Conservation (phyloP, 805 yeast species). For the Clavispora asparagi region DNA sequence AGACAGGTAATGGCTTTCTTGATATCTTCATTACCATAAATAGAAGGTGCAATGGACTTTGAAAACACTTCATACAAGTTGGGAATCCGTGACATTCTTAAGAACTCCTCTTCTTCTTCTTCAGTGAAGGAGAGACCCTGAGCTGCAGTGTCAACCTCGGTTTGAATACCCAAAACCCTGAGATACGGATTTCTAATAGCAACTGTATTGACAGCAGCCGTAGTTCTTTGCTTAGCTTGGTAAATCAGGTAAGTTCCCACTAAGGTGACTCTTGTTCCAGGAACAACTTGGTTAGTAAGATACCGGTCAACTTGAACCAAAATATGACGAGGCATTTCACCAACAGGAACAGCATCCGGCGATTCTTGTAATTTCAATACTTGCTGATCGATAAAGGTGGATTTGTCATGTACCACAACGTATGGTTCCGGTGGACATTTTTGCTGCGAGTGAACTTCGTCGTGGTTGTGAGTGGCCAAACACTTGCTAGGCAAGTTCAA, state of each 20-base stretch:
- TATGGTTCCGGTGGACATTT: constrained; percentile 91
- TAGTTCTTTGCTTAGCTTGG: constrained; percentile 54
- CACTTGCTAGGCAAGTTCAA: constrained; percentile 65
- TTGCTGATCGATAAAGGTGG: constrained; percentile 93
- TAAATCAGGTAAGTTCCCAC: constrained; percentile 91
- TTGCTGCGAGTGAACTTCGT: constrained; percentile 40
- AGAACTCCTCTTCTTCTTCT: constrained; percentile 90
- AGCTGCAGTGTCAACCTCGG: constrained; percentile 71
- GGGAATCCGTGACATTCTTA: constrained; percentile 75
- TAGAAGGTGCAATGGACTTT: constrained; percentile 90
- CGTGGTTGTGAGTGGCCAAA: constrained; percentile 40
- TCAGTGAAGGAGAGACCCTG: constrained; percentile 65
- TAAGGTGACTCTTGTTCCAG: constrained; percentile 90
- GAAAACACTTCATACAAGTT: constrained; percentile 82
- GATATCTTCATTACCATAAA: constrained; percentile 89
- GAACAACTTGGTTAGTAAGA: constrained; percentile 83
- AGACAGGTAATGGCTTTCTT: constrained; percentile 91
- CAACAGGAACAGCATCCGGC: constrained; percentile 99
- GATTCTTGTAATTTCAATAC: constrained; percentile 88
- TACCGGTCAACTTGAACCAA: constrained; percentile 83
- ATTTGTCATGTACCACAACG: constrained; percentile 87
- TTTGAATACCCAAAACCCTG: constrained; percentile 78
- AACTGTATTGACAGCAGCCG: constrained; percentile 45
- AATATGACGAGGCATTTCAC: constrained; percentile 97
- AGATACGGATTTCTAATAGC: constrained; percentile 93